Conservation (phyloP, 176 grass and related monocot species). For the Carex pumila region DNA sequence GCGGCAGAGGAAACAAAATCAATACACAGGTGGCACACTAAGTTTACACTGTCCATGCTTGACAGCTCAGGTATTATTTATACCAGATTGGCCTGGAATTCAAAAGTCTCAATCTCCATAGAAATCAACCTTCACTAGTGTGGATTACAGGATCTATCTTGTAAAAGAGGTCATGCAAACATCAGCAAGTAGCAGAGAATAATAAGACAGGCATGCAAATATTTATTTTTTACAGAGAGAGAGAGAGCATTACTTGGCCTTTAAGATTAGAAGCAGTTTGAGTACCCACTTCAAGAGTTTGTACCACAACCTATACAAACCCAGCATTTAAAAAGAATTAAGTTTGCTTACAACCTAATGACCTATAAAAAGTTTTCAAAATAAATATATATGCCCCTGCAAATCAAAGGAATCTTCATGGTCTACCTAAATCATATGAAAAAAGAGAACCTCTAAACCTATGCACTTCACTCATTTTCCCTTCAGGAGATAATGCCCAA, state of each 20-base stretch:
- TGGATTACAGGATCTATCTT: background rate
- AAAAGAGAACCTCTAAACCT: background rate
- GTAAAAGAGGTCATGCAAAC: background rate
- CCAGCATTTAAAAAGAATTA: background rate
- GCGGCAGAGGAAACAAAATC: too few species aligned
- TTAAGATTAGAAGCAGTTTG: constrained; percentile 84
- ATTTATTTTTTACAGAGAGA: background rate
- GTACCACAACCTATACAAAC: constrained; percentile 68
- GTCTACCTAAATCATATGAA: background rate
- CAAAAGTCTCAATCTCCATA: background rate
- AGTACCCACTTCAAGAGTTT: constrained; percentile 95
- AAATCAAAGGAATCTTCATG: background rate
- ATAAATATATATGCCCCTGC: background rate
- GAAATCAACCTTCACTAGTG: background rate
- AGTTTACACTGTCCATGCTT: background rate
- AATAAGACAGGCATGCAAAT: background rate
- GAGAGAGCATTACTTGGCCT: constrained; percentile 65
- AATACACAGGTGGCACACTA: background rate
- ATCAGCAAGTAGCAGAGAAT: background rate
- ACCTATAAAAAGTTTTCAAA: background rate
- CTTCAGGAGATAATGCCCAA: background rate
- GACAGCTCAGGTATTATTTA: background rate
- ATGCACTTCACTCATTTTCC: background rate
- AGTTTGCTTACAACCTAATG: background rate
- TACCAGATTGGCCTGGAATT: background rate